These are phyloP conservation scores for Zygosaccharomyces pseudorouxii DNA, from an alignment of 805 yeast species.

Conservation along the genomic window DNA sequence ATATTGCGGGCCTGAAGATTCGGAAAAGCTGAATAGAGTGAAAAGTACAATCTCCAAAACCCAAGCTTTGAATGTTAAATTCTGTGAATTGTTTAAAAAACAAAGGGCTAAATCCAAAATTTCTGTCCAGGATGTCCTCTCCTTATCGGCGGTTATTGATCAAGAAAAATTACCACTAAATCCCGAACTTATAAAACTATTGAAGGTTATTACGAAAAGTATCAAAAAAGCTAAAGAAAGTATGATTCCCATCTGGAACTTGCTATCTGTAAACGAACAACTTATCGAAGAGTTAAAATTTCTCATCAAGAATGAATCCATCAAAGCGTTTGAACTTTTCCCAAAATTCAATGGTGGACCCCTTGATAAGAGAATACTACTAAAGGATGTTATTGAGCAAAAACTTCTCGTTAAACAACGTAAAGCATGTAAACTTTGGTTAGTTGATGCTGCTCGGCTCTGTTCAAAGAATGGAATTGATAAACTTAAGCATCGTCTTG, in stretches of 20 bases:
- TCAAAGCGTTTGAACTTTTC: slow-evolving; percentile 10
- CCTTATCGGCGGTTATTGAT: slow-evolving; percentile 6
- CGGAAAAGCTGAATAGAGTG: slow-evolving; percentile 20
- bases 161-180: slow-evolving; percentile 25
- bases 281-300: slow-evolving; percentile 10
- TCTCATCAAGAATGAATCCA: slow-evolving; percentile 5
- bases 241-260: slow-evolving; percentile 15
- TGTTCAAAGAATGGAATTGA: slow-evolving; percentile 8
- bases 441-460: slow-evolving; percentile 5
- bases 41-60: slow-evolving; percentile 17
- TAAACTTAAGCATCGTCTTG: slow-evolving; percentile 5
- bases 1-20: slow-evolving; percentile 17
- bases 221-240: slow-evolving; percentile 13
- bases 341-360: slow-evolving; percentile 29
- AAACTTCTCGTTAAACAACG: slow-evolving; percentile 11
- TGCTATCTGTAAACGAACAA: slow-evolving; percentile 13
- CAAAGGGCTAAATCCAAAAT: slow-evolving; percentile 12
- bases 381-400: slow-evolving; percentile 28
- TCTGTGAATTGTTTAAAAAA: slow-evolving; percentile 14
- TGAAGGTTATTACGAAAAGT: slow-evolving; percentile 14
- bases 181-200: slow-evolving; percentile 8
- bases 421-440: slow-evolving; percentile 17
- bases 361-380: slow-evolving; percentile 33
- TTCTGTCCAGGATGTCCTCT: slow-evolving; percentile 11
- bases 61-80: slow-evolving; percentile 13